phyloP scores from a whole-genome alignment of 768 basidiomycete species.

The Cantharellus anzutake region DNA sequence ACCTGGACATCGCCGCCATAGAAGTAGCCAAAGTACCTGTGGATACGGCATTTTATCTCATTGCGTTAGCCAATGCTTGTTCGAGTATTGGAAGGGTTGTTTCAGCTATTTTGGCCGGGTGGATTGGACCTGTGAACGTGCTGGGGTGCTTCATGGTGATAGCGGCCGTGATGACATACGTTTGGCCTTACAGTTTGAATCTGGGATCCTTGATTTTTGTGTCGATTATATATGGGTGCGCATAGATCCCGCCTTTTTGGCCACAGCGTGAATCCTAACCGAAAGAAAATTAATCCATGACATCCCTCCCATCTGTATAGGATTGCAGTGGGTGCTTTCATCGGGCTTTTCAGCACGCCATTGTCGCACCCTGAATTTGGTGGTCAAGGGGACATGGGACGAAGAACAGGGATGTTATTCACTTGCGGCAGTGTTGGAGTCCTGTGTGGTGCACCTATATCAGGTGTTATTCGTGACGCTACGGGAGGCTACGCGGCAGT shows the following conservation, averaged over 20 bases:
- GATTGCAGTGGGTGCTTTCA: conserved; percentile 4
- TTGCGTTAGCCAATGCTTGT: conserved; percentile 13
- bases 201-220: not conserved
- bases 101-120: conserved; percentile 12
- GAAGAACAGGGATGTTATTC: conserved; percentile 10
- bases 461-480: conserved; percentile 7
- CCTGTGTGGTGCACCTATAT: conserved; percentile 9
- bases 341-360: conserved; percentile 6
- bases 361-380: conserved; percentile 4
- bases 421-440: conserved; percentile 6
- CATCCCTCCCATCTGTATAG: not conserved
- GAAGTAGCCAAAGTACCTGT: conserved; percentile 1
- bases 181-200: conserved; percentile 11
- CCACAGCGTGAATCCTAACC: too few relatives aligned
- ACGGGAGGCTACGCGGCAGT: conserved; percentile 6
- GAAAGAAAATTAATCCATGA: too few relatives aligned
- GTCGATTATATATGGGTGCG: conserved; percentile 4
- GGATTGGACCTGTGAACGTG: conserved; percentile 13
- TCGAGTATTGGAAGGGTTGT: conserved; percentile 14
- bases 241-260: too few relatives aligned
- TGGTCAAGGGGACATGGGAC: conserved; percentile 5
- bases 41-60: conserved; percentile 9
- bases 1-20: conserved; percentile 4
- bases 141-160: conserved; percentile 10
- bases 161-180: conserved; percentile 14